These are phyloP conservation scores for Schizosaccharomyces japonicus DNA, from an alignment of 805 yeast species.

Conservation along the genomic window DNA sequence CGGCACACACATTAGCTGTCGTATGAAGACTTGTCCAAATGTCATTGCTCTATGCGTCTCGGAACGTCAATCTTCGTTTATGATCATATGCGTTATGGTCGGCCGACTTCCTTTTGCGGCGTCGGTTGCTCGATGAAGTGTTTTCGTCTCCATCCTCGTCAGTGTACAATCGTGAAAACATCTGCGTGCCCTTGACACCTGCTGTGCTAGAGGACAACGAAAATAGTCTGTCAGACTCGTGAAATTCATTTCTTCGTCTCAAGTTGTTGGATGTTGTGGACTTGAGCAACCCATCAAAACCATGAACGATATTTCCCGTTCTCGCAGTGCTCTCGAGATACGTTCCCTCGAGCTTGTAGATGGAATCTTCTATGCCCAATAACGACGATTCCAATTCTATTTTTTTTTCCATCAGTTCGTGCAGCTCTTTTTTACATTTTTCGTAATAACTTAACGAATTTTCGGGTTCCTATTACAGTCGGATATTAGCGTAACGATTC, in stretches of 20 bases:
- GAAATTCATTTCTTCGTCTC: conserved; percentile 8
- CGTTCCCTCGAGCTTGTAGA: conserved; percentile 53
- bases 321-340: conserved; percentile 46
- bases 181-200: too few species aligned
- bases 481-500: background rate
- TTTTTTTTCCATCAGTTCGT: conserved; percentile 36
- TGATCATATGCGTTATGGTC: too few species aligned
- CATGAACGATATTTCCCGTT: conserved; percentile 68
- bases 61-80: too few species aligned
- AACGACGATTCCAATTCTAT: conserved; percentile 34
- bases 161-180: too few species aligned
- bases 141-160: too few species aligned
- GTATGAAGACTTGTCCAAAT: too few species aligned
- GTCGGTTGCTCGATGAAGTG: too few species aligned
- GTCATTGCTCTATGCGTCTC: too few species aligned
- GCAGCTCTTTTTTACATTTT: conserved; percentile 38
- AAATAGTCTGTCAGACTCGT: conserved; percentile 10
- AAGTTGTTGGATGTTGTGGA: conserved; percentile 5
- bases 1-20: too few species aligned
- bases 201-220: conserved; percentile 12
- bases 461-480: conserved; percentile 13
- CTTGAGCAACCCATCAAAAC: conserved; percentile 62
- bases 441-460: conserved; percentile 28
- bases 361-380: conserved; percentile 39
- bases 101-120: too few species aligned